Evolutionary conservation across 352 stramenopile species (phyloP).

Genomic region (Phytophthora macrochlamydospora): DNA sequence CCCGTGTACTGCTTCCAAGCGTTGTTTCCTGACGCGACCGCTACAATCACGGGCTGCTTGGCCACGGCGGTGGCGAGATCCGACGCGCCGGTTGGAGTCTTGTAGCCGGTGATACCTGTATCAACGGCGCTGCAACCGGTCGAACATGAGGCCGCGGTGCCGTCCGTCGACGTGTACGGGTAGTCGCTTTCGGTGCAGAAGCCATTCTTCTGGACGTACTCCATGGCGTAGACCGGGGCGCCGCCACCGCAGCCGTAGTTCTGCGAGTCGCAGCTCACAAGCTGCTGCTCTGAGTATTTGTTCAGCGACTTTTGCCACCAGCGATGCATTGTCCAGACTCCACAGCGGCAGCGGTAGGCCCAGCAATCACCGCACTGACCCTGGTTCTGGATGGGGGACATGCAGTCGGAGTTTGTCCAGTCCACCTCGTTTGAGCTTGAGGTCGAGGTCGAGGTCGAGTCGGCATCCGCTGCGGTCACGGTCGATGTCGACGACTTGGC

Average conservation of each 20-base stretch:
- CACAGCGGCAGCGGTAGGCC: constrained; percentile 92
- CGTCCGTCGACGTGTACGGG: constrained; percentile 36
- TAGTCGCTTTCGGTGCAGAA: constrained; percentile 61
- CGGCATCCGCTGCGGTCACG: constrained; percentile 19
- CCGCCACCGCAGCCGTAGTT: constrained; percentile 93
- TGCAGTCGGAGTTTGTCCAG: constrained; percentile 48
- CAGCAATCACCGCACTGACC: constrained; percentile 96
- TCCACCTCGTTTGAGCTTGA: constrained; percentile 51
- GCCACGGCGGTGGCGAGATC: constrained; percentile 27
- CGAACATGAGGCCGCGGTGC: constrained; percentile 23
- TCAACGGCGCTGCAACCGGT: constrained; percentile 35
- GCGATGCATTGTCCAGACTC: constrained; percentile 91
- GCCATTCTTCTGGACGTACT: constrained; percentile 90
- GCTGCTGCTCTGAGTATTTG: constrained; percentile 92
- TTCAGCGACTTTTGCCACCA: constrained; percentile 64
- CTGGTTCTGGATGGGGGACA: constrained; percentile 94
- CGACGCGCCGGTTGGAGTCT: constrained; percentile 49
- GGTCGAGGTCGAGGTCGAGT: neutral
- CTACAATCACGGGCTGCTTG: constrained; percentile 92
- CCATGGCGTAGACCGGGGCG: constrained; percentile 88
- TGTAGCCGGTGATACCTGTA: constrained; percentile 58
- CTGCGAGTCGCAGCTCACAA: constrained; percentile 89
- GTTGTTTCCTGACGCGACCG: constrained; percentile 94
- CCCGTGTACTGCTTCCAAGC: constrained; percentile 97
- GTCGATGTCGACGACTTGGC: constrained; percentile 25